A percentile compares a stretch with the other conserved stretches of the same genome.
phyloP scores from a whole-genome alignment of 257 asterid species.

The Solanum etuberosum region DNA sequence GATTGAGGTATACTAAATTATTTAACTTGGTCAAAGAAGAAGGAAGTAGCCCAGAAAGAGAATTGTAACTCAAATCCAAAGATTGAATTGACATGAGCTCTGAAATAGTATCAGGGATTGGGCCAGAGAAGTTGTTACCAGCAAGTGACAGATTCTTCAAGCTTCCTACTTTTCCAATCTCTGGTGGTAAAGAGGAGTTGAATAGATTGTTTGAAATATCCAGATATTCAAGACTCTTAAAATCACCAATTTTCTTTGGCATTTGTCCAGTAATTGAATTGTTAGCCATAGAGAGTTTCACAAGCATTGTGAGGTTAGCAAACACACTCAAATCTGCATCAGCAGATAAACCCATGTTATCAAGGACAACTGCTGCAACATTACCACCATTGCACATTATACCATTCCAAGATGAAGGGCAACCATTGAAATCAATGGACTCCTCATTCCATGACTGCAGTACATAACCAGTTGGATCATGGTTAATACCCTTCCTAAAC shows the following conservation, averaged over 20 bases:
- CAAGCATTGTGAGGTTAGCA: conserved; percentile 79
- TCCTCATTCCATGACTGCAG: conserved; percentile 91
- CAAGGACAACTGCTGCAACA: conserved; percentile 91
- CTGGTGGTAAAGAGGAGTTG: conserved; percentile 58
- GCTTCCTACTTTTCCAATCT: conserved; percentile 43
- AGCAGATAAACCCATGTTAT: conserved; percentile 56
- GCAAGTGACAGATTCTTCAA: conserved; percentile 68
- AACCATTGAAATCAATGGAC: conserved; percentile 92
- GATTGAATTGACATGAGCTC: conserved; percentile 55
- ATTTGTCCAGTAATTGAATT: conserved; percentile 66
- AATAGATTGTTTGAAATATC: conserved; percentile 74
- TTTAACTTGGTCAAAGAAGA: conserved; percentile 44
- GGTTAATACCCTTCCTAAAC: conserved; percentile 90
- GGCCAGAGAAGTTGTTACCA: conserved; percentile 81
- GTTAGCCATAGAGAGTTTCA: conserved; percentile 75
- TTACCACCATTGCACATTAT: conserved; percentile 92
- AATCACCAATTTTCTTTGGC: conserved; percentile 39
- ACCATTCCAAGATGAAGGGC: conserved; percentile 98
- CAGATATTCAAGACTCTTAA: conserved; percentile 66
- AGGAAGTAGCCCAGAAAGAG: conserved; percentile 73
- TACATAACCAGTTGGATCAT: conserved; percentile 86
- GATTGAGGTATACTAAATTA: conserved; percentile 55
- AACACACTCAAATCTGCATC: conserved; percentile 66
- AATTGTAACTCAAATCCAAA: conserved; percentile 67
- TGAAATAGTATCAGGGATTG: conserved; percentile 57